Conservation (phyloP, 176 grass and related monocot species). For the Pharus latifolius region DNA sequence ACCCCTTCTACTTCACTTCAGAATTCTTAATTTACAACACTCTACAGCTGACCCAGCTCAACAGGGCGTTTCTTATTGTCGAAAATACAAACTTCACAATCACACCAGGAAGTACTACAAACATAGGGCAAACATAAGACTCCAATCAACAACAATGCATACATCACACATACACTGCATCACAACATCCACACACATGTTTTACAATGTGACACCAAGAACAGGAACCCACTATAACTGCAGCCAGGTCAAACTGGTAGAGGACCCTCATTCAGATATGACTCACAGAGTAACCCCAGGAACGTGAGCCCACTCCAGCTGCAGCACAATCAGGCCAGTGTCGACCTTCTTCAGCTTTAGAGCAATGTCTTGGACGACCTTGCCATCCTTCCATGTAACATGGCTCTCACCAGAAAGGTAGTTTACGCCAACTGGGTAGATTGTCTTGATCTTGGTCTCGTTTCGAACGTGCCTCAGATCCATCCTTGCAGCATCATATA, state of each 20-base stretch:
- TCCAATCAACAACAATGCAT: neutral
- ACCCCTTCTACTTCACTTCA: neutral
- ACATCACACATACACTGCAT: neutral
- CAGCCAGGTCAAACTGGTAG: neutral
- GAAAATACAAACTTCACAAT: neutral
- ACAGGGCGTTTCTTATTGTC: slow-evolving; percentile 11
- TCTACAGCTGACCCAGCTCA: neutral
- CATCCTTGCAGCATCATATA: slow-evolving; percentile 55
- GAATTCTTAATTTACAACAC: slow-evolving; percentile 5
- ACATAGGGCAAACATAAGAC: neutral
- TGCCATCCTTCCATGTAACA: slow-evolving; percentile 53
- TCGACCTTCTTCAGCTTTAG: slow-evolving; percentile 61
- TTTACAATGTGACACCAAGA: neutral
- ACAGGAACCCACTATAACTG: neutral
- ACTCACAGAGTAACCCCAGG: slow-evolving; percentile 33
- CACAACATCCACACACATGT: neutral
- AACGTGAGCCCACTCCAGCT: slow-evolving; percentile 68
- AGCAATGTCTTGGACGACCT: slow-evolving; percentile 60
- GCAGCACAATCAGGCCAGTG: slow-evolving; percentile 54
- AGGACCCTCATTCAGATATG: neutral
- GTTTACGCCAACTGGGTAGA: slow-evolving; percentile 52
- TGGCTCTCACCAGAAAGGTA: slow-evolving; percentile 59
- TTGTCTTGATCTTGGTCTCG: slow-evolving; percentile 34
- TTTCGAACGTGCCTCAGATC: slow-evolving; percentile 29
- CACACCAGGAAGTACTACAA: slow-evolving; percentile 8